Base-by-base conservation (phyloP, 2,329 filamentous ascomycete species). In the Pseudopithomyces maydicus region DNA sequence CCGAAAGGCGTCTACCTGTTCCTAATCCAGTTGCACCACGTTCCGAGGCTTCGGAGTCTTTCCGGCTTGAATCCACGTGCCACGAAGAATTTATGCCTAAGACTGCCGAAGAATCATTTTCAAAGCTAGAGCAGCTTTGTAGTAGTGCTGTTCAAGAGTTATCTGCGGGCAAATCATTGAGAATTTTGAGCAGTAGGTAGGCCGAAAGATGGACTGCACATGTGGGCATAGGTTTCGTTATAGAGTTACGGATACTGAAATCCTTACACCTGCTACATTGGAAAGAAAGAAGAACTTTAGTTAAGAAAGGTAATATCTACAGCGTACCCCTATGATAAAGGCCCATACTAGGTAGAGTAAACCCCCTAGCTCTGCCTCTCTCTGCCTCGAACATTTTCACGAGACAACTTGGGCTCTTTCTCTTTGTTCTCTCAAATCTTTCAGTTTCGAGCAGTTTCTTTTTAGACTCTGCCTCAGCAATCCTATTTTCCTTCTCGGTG, bases 351-450 rank as follows among this genome's bases (percentile, higher is more conserved):
- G 45, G 45, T 20, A 51, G 12, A n/a, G 48, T 51, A 33, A 51
- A 51, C 26, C 48, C 48, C 35, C 48, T 43, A n/a, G 23, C 38
- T 23, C 48, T 51, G 7, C 36, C 35, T 19, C 23, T 51, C 38
- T 22, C 5, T n/a, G 17, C n/a, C 20, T 51, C 38, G 22, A 43
- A 33, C 26, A 10, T 23, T n/a, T 51, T 36, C 23, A 51, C n/a
- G n/a, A 51, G 17, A 20, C 23, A 19, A 38, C 3, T 22, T n/a
- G 46, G 10, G 20, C 48, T 42, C 26, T 36, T 41, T 35, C 36
- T 12, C 20, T 8, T 19, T 20, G 19, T 42, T 2, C 2, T 6
- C 26, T 33, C 23, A 20, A 33, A 41, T 10, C 48, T 33, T 42
- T 38, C 32, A 5, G 17, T 17, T 15, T 19, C 36, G 4, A 45